phyloP scores from a whole-genome alignment of 495 filamentous ascomycete species.

The Geopyxis carbonaria region DNA sequence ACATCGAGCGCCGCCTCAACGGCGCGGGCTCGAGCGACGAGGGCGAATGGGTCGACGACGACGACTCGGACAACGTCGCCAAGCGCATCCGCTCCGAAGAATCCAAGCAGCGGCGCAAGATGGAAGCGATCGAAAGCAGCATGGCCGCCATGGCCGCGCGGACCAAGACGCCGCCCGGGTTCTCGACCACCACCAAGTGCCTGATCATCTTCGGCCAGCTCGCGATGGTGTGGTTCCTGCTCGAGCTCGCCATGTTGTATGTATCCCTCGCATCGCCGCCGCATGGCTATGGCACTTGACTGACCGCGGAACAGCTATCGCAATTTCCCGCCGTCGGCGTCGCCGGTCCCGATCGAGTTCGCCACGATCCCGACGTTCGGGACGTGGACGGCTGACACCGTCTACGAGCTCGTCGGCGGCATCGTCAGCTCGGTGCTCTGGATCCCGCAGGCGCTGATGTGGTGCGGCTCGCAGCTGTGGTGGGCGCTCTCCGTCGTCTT shows the following conservation, averaged over 20 bases:
- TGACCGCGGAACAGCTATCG: slow-evolving; percentile 3
- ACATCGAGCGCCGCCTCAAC: slow-evolving; percentile 17
- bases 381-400: too few species aligned
- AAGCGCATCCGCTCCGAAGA: slow-evolving; percentile 13
- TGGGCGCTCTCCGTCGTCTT: too few species aligned
- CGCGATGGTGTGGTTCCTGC: slow-evolving; percentile 13
- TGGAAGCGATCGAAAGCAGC: slow-evolving; percentile 4
- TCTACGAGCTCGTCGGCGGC: too few species aligned
- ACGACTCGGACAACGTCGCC: slow-evolving; percentile 14
- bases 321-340: slow-evolving; percentile 9
- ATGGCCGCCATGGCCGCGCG: background rate
- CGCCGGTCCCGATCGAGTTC: background rate
- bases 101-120: slow-evolving; percentile 7
- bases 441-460: too few species aligned
- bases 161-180: background rate
- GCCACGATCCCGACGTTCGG: slow-evolving; percentile 4
- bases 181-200: slow-evolving; percentile 3
- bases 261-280: slow-evolving; percentile 6
- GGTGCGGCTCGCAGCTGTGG: too few species aligned
- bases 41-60: slow-evolving; percentile 15
- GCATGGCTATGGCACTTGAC: background rate
- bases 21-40: slow-evolving; percentile 10
- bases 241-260: slow-evolving; percentile 20
- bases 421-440: too few species aligned
- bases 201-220: slow-evolving; percentile 7